Evolutionary conservation across 306 rosid genomes (phyloP), one percentile per base, ranked within the genome.

Genomic region (Pterocarpus santalinus): DNA sequence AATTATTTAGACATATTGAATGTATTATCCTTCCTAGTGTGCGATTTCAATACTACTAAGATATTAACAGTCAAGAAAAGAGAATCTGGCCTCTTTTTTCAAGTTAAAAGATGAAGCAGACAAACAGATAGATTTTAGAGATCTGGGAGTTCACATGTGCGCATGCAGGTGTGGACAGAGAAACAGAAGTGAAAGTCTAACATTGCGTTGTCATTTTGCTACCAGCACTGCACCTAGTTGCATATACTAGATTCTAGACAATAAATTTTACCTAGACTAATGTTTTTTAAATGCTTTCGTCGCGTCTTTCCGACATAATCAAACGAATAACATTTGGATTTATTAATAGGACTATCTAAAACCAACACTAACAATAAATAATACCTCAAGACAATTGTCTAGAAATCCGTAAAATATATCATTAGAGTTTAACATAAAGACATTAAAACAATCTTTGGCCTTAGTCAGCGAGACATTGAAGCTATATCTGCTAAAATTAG

Each of bases 101-200:
- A 44, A 76, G 12, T 69, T 16, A 36, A 38, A 81, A 55, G 16
- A 47, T 7, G 69, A 76, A 83, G 86, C 66, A 76, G 94, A 90
- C 93, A 84, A 89, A 75, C 76, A 82, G 84, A 76, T 73, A 30
- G 39, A 77, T 78, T 80, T n/a, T 53, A 67, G 82, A 75, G 73
- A 85, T 80, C 36, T 65, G 46, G 85, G 85, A 74, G 49, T 85
- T 88, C 92, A 79, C 95, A 88, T 85, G 91, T 73, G 86, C 81
- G 53, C 89, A 77, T 83, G 89, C 89, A 82, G 85, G 86, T 78
- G 81, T 69, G 85, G 78, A 73, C 76, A 85, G 86, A 83, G 77
- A 72, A 85, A 82, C 81, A 75, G 15, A 72, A 81, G 82, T 38
- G 30, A 72, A 77, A 82, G 74, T 66, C 73, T 73, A 80, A 70